These are phyloP conservation scores for Ramularia endophylla DNA, from an alignment of 2,329 filamentous ascomycete genomes.

Conservation along the genomic window DNA sequence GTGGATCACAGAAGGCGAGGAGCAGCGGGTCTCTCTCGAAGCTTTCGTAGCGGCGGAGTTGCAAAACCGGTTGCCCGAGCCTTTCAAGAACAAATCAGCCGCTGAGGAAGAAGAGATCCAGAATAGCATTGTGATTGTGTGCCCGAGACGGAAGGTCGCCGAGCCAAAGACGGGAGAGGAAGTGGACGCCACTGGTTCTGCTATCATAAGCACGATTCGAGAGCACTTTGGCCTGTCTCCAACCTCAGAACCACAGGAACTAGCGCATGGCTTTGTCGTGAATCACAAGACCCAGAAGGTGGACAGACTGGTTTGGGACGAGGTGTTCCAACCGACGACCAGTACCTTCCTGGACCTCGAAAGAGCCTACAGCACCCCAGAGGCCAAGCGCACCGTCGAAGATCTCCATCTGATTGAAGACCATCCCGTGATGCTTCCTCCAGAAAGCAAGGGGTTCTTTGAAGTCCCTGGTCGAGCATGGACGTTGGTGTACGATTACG, in stretches of 20 bases:
- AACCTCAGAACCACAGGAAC: background rate
- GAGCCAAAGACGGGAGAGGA: background rate
- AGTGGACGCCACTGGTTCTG: background rate
- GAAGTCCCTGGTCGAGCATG: no score
- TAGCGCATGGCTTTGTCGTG: background rate
- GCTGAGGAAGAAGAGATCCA: background rate
- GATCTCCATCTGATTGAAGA: no score
- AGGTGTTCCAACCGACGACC: no score
- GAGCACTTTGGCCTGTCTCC: background rate
- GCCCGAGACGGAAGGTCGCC: background rate
- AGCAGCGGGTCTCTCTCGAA: background rate
- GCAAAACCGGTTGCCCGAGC: background rate
- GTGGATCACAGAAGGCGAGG: background rate
- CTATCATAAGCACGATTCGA: background rate
- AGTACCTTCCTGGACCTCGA: no score
- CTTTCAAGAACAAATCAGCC: background rate
- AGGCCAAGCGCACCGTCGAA: no score
- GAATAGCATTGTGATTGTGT: background rate
- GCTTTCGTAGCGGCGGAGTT: background rate
- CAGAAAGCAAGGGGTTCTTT: no score
- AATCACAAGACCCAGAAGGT: background rate
- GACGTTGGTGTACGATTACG: no score
- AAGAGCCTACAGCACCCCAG: no score
- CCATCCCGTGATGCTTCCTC: no score
- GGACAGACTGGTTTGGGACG: background rate